A percentile compares a stretch with the other conserved stretches of the same genome.
Conservation (phyloP, 1,139 yeast genomes). For the Saccharomyces hybrid region DNA sequence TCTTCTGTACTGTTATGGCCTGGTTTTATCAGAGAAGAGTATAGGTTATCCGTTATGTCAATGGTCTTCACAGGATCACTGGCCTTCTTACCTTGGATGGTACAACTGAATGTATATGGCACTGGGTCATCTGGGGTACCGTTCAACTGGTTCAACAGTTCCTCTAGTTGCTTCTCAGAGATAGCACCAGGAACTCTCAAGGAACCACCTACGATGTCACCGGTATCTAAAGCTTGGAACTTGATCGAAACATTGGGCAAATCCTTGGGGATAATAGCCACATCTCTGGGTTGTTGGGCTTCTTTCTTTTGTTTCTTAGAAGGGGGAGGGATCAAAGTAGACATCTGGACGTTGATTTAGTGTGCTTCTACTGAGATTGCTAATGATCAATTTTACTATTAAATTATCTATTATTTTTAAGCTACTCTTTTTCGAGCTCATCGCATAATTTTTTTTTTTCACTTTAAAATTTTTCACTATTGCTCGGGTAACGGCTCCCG, state of each 20-base stretch:
- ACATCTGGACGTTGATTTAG: slow-evolving; percentile 44
- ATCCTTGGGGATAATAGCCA: slow-evolving; percentile 66
- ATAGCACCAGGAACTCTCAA: slow-evolving; percentile 88
- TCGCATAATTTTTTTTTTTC: background rate
- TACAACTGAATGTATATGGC: slow-evolving; percentile 79
- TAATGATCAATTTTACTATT: background rate
- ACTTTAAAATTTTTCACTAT: background rate
- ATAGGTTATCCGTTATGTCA: slow-evolving; percentile 72
- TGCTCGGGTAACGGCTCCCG: slow-evolving; percentile 1
- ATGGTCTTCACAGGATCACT: slow-evolving; percentile 39
- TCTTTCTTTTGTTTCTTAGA: slow-evolving; percentile 81
- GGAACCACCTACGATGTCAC: slow-evolving; percentile 77
- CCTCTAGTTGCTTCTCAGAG: slow-evolving; percentile 80
- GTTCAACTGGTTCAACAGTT: slow-evolving; percentile 65
- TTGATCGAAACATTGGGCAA: slow-evolving; percentile 81
- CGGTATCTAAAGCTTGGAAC: slow-evolving; percentile 94
- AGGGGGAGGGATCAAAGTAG: slow-evolving; percentile 90
- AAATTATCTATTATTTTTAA: background rate
- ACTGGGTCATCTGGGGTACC: slow-evolving; percentile 72
- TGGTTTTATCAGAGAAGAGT: slow-evolving; percentile 75
- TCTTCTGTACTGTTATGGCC: slow-evolving; percentile 89
- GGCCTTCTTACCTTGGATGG: slow-evolving; percentile 37
- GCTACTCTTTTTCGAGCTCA: background rate
- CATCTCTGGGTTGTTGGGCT: slow-evolving; percentile 76
- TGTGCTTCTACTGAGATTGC: background rate